Percentiles rank a stretch among this genome's conserved stretches.
Conservation (phyloP, 2,329 filamentous ascomycete genomes). For the Colletotrichum spaethianum region DNA sequence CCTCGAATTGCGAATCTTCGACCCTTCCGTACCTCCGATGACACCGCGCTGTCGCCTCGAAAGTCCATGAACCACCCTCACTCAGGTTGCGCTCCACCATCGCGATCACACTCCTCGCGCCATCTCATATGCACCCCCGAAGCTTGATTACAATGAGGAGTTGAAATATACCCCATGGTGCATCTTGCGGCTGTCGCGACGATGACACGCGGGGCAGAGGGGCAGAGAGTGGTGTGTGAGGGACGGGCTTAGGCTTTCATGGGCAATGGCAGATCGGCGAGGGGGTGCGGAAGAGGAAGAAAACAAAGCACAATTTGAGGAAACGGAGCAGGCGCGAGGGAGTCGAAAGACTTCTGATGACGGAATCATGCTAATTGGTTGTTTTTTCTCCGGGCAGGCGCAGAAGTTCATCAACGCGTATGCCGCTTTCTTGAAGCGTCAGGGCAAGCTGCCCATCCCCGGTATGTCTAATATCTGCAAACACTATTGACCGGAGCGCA, state of each 20-base stretch:
- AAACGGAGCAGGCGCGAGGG: slow-evolving; percentile 78
- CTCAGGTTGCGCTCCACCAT: background rate
- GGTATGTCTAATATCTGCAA: slow-evolving; percentile 68
- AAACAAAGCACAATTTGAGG: slow-evolving; percentile 43
- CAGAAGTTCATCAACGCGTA: slow-evolving; percentile 92
- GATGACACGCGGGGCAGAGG: background rate
- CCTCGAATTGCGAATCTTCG: slow-evolving; percentile 12
- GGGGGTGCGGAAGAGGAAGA: background rate
- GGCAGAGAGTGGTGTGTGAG: background rate
- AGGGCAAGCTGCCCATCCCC: slow-evolving; percentile 92
- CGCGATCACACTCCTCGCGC: background rate
- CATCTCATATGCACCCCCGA: background rate
- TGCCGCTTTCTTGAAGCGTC: slow-evolving; percentile 91
- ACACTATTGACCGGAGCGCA: background rate
- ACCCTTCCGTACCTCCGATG: slow-evolving; percentile 17
- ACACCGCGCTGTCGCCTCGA: slow-evolving; percentile 21
- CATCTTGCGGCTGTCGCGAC: slow-evolving; percentile 24
- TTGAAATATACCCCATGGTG: slow-evolving; percentile 41
- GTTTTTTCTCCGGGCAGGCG: slow-evolving; percentile 70
- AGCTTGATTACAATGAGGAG: slow-evolving; percentile 40
- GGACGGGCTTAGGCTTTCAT: background rate
- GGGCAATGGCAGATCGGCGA: slow-evolving; percentile 10
- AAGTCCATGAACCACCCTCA: background rate
- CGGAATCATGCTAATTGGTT: slow-evolving; percentile 79
- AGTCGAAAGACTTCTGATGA: slow-evolving; percentile 81